phyloP scores from a whole-genome alignment of 2,329 filamentous ascomycete genomes.

The Fusarium setosum region DNA sequence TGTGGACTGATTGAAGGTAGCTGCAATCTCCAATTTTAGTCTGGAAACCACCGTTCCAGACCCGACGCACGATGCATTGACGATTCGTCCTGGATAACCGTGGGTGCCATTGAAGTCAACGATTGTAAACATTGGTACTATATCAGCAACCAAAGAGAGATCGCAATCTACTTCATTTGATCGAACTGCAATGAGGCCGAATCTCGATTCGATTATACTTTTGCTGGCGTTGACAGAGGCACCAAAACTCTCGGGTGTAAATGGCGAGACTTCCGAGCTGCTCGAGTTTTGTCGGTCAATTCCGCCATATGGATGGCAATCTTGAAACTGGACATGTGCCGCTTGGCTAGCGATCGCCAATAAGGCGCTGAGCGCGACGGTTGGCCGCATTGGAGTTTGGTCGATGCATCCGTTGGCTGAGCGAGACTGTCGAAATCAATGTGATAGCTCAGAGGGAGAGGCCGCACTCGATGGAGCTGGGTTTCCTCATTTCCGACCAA shows the following conservation, averaged over 20 bases:
- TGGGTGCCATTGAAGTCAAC: slow-evolving; percentile 1
- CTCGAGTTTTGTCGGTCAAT: neutral
- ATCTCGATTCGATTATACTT: neutral
- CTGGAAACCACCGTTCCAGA: neutral
- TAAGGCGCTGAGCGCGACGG: neutral
- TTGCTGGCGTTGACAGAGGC: neutral
- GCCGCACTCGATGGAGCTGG: neutral
- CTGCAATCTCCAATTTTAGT: slow-evolving; percentile 2
- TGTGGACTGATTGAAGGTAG: slow-evolving; percentile 6
- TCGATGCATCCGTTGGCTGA: neutral
- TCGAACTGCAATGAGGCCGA: neutral
- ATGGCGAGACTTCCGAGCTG: no score
- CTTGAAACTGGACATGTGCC: slow-evolving; percentile 25
- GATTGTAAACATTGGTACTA: neutral
- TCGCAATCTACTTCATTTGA: slow-evolving; percentile 11
- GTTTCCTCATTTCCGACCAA: neutral
- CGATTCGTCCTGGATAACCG: neutral
- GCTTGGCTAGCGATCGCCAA: slow-evolving; percentile 6
- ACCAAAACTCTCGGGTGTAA: slow-evolving; percentile 20
- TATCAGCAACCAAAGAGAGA: neutral
- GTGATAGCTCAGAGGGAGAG: neutral
- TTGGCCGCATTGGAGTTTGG: slow-evolving; percentile 12
- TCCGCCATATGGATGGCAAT: neutral
- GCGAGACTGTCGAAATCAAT: neutral
- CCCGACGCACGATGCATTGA: slow-evolving; percentile 15